Percentiles rank a stretch among this genome's conserved stretches.
These are phyloP conservation scores for Spergularia azorica DNA, from an alignment of 179 eudicot species.

Conservation along the genomic window DNA sequence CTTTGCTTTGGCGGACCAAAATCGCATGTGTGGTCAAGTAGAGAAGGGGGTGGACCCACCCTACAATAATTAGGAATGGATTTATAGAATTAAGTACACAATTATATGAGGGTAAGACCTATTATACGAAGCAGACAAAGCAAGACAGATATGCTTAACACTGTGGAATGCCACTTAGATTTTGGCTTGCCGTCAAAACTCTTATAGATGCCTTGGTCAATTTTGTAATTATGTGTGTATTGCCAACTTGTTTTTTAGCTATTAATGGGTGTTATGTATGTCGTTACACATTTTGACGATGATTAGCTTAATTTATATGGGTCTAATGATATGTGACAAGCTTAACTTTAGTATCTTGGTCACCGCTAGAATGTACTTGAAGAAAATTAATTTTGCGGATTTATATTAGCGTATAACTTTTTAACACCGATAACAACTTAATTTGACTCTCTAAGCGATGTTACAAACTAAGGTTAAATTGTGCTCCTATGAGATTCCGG, in stretches of 20 bases:
- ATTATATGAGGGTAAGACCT: background rate
- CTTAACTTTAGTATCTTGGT: no score
- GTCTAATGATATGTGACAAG: no score
- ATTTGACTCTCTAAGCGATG: no score
- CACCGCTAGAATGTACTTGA: no score
- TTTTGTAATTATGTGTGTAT: background rate
- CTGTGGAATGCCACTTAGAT: constrained; percentile 13
- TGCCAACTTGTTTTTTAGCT: constrained; percentile 3
- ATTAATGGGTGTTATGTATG: background rate
- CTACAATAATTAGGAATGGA: background rate
- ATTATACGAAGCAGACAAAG: constrained; percentile 8
- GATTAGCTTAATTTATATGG: no score
- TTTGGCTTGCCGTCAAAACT: constrained; percentile 9
- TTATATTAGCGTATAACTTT: no score
- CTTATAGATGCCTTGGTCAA: background rate
- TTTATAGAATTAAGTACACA: background rate
- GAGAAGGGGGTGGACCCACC: background rate
- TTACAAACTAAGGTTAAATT: no score
- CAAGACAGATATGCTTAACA: background rate
- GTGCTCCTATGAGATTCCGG: no score
- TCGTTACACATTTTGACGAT: no score
- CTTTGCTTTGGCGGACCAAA: constrained; percentile 32
- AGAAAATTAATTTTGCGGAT: background rate
- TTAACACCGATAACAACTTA: no score
- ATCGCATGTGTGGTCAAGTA: constrained; percentile 3